Evolutionary conservation across 495 filamentous ascomycete genomes (phyloP), one percentile per base, ranked within the genome.

Genomic region (Neohortaea acidophila): DNA sequence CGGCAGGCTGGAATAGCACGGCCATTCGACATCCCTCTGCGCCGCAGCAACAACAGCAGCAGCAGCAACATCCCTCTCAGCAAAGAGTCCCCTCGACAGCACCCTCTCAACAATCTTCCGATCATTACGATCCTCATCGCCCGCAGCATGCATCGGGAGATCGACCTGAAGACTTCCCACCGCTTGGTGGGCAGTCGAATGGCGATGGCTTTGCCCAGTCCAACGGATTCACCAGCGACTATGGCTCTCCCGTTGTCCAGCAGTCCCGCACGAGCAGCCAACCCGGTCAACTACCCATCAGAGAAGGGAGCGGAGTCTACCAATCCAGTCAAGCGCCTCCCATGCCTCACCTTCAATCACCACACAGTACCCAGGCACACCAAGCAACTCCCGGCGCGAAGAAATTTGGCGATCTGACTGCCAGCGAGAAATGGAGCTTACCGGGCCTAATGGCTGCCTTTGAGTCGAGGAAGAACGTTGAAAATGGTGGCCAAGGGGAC

Each of bases 351-450:
- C 40, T 36, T 17, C 45, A 45, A 30, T 38, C 31, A 22, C 13
- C 45, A 39, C 39, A 39, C 15, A 24, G 33, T 6, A n/a, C n/a
- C n/a, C 37, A 39, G 22, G 39, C 49, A 30, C 38, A 29, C 29
- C 39, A 42, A 18, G 38, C 38, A 20, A n/a, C 49, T 36, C 23
- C 44, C 18, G 33, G 32, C 21, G 23, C 37, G 24, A 68, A 66
- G 40, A 76, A 77, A 36, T 59, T 84, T 18, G 66, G 73, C 19
- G 71, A 81, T 38, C 85, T 93, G 84, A 71, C 70, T 27, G 73
- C 81, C 24, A 65, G 75, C 12, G 85, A 94, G 52, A 77, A 72
- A 39, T 92, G 75, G 57, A 84, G 85, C 19, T 60, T 94, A 14
- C 75, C 79, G 36, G 85, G 85, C 0, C 63, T 91, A 24, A 66